Base-by-base conservation (phyloP, 2,329 filamentous ascomycete genomes). In the Arthrinium phaeospermum region DNA sequence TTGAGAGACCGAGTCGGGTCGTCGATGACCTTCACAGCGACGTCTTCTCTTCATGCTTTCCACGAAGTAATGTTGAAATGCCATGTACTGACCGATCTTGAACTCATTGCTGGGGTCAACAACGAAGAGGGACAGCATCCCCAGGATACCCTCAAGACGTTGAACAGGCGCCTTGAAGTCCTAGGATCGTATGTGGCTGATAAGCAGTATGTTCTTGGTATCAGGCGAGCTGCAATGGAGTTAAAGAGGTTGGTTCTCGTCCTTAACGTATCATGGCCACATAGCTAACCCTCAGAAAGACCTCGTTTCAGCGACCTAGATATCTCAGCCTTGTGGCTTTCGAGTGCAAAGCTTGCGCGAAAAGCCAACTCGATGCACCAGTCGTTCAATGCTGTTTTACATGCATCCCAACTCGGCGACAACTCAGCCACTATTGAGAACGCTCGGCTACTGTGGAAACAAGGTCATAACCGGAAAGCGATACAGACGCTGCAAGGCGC, bases 361-460 rank as follows among this genome's bases (percentile, higher is more conserved):
- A 98, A 98, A 83, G 90, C 93, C 10, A 93, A 93, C 74, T 93
- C 93, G 22, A 92, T 92, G 71, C 92, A 94, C 71, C 95, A 96
- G 76, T 97, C 96, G 0, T 98, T 98, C 84, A 96, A 97, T 80
- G 95, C 96, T 19, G 94, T 98, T 34, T 87, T 98, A 2, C 94
- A 96, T 82, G 96, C 97, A 14, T 92, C 93, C 30, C 90, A 92
- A 73, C 88, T 98, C 14, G 94, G 94, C 27, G 94, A 98, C 76
- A 91, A 93, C 72, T 94, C 94, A 2, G 94, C 96, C 14, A 96
- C 94, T 13, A 96, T 99, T 73, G 97, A 99, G 80, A 96, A 99
- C 80, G 95, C 96, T 1, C 92, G 95, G 73, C 87, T 99, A 44
- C 85, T 98, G 10, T 99, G 96, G 95, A 94, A 93, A 77, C 95